phyloP scores from a whole-genome alignment of 2,329 filamentous ascomycete genomes.

The Colletotrichum sublineola region DNA sequence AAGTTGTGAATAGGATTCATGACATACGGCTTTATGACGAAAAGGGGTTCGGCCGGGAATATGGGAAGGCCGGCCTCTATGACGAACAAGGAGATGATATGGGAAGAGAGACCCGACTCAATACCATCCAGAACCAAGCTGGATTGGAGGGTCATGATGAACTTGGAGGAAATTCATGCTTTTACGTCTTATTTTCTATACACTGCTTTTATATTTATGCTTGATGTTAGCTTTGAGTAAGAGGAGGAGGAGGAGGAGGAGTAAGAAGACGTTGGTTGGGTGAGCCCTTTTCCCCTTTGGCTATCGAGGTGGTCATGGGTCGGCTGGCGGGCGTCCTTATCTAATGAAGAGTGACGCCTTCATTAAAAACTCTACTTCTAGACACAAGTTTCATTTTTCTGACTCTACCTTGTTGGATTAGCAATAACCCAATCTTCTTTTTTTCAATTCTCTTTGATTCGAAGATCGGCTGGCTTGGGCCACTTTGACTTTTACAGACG shows the following conservation, averaged over 20 bases:
- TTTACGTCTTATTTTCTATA: conserved; percentile 32
- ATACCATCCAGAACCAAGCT: conserved; percentile 35
- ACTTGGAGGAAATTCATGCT: conserved; percentile 15
- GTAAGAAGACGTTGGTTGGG: neutral
- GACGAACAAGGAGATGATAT: conserved; percentile 32
- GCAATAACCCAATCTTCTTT: conserved; percentile 33
- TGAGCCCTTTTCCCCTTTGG: neutral
- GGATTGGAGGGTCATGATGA: conserved; percentile 30
- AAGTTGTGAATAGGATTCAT: conserved; percentile 34
- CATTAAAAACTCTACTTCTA: conserved; percentile 30
- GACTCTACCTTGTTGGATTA: conserved; percentile 33
- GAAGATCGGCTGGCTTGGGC: conserved; percentile 5
- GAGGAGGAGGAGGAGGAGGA: neutral
- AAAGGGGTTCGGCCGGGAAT: conserved; percentile 30
- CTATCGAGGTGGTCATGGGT: neutral
- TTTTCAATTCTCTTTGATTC: conserved; percentile 8
- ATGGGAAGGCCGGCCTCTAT: conserved; percentile 34
- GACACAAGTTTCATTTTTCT: conserved; percentile 13
- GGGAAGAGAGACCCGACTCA: conserved; percentile 26
- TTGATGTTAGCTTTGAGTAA: neutral
- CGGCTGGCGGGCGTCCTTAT: conserved; percentile 5
- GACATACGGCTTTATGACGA: conserved; percentile 40
- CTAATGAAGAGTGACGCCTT: conserved; percentile 29
- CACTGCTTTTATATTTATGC: conserved; percentile 26
- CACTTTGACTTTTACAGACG: conserved; percentile 6